Base-by-base conservation (phyloP, 352 stramenopile species). In the Pythium phragmiticola region DNA sequence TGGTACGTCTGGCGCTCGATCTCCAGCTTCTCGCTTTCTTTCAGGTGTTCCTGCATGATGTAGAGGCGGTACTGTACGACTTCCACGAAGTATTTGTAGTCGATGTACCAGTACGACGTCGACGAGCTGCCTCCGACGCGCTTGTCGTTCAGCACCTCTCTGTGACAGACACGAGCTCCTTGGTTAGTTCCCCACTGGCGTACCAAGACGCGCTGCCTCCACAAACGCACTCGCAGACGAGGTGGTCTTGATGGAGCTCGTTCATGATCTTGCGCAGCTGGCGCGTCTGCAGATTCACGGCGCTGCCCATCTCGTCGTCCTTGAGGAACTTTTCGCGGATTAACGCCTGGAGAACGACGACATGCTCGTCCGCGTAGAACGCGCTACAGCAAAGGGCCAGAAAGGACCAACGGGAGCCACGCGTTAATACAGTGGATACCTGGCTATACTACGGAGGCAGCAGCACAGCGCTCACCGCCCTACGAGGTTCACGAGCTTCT, bases 51-150 rank as follows among this genome's bases (percentile, higher is more conserved):
- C 59, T 92, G 80, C 78, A 96, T 96, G 43, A 95, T 57, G 69
- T 93, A 96, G 19, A 96, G 73, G 12, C 87, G 85, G 60, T 90
- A 96, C 66, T 91, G 84, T 59, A 96, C 84, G 58, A 96, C 86
- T 62, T 96, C 86, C 47, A 94, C 84, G 73, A 96, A 94, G 70
- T 96, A 93, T 69, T 96, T 96, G 82, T 94, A 96, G 77, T 96
- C 87, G 74, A 96, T 96, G 75, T 96, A 95, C 87, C 87, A 95
- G 68, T 95, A 95, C 54, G 85, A 92, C 47, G 83, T 92, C 55
- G 87, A 94, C 42, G 85, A 93, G 58, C 84, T 92, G n/a, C 87
- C 87, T 39, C 85, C 85, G 6, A 80, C 33, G 2, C 82, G 76
- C 70, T 95, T 95, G 78, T 95, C 87, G 56, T 95, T 95, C 26